These are phyloP conservation scores for Drosera capensis DNA, from an alignment of 148 eudicot species.

Conservation along the genomic window DNA sequence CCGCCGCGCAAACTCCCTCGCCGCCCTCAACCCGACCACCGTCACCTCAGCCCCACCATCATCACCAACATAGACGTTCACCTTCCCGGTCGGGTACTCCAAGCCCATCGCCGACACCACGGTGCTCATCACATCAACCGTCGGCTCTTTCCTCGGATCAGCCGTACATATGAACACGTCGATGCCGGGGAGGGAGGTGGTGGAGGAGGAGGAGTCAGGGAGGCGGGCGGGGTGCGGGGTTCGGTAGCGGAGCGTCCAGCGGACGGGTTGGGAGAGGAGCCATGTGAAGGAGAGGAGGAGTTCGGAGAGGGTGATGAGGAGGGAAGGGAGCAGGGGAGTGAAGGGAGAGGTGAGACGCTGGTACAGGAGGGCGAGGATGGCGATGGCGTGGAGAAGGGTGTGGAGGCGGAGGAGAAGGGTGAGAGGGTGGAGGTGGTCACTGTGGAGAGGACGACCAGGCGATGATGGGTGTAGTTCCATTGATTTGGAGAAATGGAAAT, in stretches of 20 bases:
- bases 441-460: too few species aligned
- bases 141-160: slow-evolving; percentile 21
- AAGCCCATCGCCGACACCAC: slow-evolving; percentile 26
- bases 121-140: slow-evolving; percentile 24
- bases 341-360: slow-evolving; percentile 5
- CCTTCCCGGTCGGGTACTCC: slow-evolving; percentile 22
- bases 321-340: slow-evolving; percentile 1
- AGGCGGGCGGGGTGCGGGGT: slow-evolving; percentile 9
- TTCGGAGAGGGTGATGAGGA: slow-evolving; percentile 13
- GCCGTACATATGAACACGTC: slow-evolving; percentile 28
- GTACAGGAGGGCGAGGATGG: slow-evolving; percentile 8
- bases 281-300: slow-evolving; percentile 15
- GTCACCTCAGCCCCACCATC: slow-evolving; percentile 16
- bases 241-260: slow-evolving; percentile 14
- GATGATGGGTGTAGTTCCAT: too few species aligned
- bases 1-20: slow-evolving; percentile 15
- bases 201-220: too few species aligned
- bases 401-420: too few species aligned
- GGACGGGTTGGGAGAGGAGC: slow-evolving; percentile 12
- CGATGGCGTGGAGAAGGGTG: slow-evolving; percentile 5
- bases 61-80: slow-evolving; percentile 23
- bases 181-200: slow-evolving; percentile 9
- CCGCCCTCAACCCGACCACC: slow-evolving; percentile 8
- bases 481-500: too few species aligned
- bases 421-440: too few species aligned